Percentiles rank a stretch among this genome's conserved stretches.
Evolutionary conservation across 768 basidiomycete genomes (phyloP).

Genomic region (Suillus subluteus): DNA sequence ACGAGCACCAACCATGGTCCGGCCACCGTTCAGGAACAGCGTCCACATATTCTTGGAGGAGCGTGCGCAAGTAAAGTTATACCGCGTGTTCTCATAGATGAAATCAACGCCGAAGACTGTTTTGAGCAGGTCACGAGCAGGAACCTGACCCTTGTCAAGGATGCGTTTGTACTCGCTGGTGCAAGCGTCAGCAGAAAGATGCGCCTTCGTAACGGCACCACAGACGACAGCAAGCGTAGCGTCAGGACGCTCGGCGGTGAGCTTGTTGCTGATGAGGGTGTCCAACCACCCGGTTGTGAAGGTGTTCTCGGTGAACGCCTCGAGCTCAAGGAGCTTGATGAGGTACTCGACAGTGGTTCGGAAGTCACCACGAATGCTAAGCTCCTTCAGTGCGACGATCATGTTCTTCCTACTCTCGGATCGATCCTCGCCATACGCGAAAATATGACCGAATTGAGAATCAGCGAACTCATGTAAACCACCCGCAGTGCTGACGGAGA

Average conservation of each 20-base stretch:
- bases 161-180: constrained; percentile 93
- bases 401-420: constrained; percentile 97
- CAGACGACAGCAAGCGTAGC: constrained; percentile 91
- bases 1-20: constrained; percentile 89
- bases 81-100: constrained; percentile 94
- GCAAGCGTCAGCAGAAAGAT: constrained; percentile 87
- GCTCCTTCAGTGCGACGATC: constrained; percentile 98
- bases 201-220: constrained; percentile 94
- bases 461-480: constrained; percentile 99
- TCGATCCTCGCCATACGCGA: constrained; percentile 97
- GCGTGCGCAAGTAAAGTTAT: constrained; percentile 93
- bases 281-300: constrained; percentile 99
- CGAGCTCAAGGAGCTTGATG: constrained; percentile 95
- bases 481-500: constrained; percentile 94
- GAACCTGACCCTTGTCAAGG: constrained; percentile 98
- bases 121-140: constrained; percentile 90
- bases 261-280: constrained; percentile 93
- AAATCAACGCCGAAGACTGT: constrained; percentile 97
- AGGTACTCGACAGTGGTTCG: constrained; percentile 98
- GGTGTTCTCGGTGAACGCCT: constrained; percentile 95
- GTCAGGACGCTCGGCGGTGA: constrained; percentile 97
- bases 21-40: constrained; percentile 93
- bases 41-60: constrained; percentile 91
- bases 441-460: constrained; percentile 99
- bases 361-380: constrained; percentile 99